Percentiles rank a stretch among this genome's conserved stretches.
phyloP scores from a whole-genome alignment of 345 rosid species.

The Salix viminalis region DNA sequence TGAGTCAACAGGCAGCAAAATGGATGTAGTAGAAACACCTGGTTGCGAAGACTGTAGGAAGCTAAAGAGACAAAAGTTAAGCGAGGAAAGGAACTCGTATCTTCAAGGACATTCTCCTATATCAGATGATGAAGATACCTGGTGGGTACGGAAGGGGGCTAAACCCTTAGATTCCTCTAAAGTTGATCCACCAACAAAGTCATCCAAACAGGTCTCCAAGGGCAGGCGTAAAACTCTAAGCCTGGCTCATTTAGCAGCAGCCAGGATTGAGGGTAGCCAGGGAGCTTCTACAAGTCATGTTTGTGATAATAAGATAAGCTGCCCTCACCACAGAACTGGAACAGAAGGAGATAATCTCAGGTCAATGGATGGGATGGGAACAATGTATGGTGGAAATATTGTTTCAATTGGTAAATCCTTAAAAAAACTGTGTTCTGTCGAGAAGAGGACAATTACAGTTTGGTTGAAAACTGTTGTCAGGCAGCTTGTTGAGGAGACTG shows the following conservation, averaged over 20 bases:
- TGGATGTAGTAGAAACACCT: constrained; percentile 44
- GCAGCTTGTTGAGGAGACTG: constrained; percentile 76
- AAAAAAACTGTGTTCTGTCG: constrained; percentile 65
- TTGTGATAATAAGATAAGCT: constrained; percentile 56
- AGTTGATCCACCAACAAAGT: constrained; percentile 62
- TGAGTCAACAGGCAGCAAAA: constrained; percentile 26
- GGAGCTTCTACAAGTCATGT: constrained; percentile 96
- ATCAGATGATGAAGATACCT: constrained; percentile 81
- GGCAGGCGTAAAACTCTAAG: constrained; percentile 91
- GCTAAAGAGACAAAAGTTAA: constrained; percentile 39
- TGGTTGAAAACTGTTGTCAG: constrained; percentile 71
- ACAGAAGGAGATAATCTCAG: constrained; percentile 58
- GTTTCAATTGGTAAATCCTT: constrained; percentile 68
- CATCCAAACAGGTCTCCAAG: constrained; percentile 64
- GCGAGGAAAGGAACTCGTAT: constrained; percentile 62
- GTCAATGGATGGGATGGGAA: constrained; percentile 51
- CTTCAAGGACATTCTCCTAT: constrained; percentile 59
- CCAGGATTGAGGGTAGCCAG: constrained; percentile 95
- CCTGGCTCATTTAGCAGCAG: constrained; percentile 86
- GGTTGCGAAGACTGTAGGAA: constrained; percentile 95
- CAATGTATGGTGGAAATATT: constrained; percentile 44
- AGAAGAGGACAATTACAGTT: constrained; percentile 65
- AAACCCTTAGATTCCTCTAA: constrained; percentile 53
- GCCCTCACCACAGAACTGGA: constrained; percentile 65
- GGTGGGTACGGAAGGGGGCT: constrained; percentile 87